Percentiles rank a stretch among this genome's conserved stretches.
These are phyloP conservation scores for Brassica juncea DNA, from an alignment of 345 rosid species.

Conservation along the genomic window DNA sequence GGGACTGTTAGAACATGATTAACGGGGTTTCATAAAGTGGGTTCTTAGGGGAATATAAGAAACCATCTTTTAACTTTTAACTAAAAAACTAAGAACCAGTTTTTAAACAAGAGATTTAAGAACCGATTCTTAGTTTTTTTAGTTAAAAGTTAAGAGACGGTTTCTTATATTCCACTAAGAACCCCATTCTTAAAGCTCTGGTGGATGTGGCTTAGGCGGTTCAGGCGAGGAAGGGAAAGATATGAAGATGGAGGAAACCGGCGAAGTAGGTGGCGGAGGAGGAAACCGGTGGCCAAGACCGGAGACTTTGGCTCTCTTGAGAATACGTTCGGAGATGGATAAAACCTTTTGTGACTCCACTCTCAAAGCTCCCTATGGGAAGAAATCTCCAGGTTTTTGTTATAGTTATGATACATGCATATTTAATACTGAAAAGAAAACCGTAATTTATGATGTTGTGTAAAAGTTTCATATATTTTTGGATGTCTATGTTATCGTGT, in stretches of 20 bases:
- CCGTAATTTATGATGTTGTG: slow-evolving; percentile 3
- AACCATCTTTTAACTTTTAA: no score
- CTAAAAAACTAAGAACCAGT: no score
- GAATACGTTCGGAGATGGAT: slow-evolving; percentile 76
- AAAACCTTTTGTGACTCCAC: slow-evolving; percentile 65
- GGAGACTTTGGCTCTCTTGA: slow-evolving; percentile 69
- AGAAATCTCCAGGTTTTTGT: slow-evolving; percentile 57
- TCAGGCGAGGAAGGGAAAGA: slow-evolving; percentile 49
- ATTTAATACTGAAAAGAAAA: neutral
- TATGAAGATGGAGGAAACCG: slow-evolving; percentile 51
- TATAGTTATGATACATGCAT: slow-evolving; percentile 20
- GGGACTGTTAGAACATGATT: slow-evolving; percentile 20
- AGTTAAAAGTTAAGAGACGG: no score
- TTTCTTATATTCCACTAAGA: no score
- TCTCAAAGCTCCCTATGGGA: slow-evolving; percentile 73
- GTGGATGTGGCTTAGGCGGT: slow-evolving; percentile 22
- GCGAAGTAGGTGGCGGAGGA: slow-evolving; percentile 38
- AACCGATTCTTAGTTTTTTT: no score
- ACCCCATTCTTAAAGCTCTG: no score
- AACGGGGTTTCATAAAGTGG: no score
- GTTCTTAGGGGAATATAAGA: no score
- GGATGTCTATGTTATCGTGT: neutral
- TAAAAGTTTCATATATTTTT: neutral
- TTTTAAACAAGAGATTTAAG: no score
- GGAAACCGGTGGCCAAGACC: slow-evolving; percentile 86